A percentile compares a stretch with the other conserved stretches of the same genome.
Evolutionary conservation across 768 basidiomycete genomes (phyloP).

Genomic region (Pisolithus orientalis): DNA sequence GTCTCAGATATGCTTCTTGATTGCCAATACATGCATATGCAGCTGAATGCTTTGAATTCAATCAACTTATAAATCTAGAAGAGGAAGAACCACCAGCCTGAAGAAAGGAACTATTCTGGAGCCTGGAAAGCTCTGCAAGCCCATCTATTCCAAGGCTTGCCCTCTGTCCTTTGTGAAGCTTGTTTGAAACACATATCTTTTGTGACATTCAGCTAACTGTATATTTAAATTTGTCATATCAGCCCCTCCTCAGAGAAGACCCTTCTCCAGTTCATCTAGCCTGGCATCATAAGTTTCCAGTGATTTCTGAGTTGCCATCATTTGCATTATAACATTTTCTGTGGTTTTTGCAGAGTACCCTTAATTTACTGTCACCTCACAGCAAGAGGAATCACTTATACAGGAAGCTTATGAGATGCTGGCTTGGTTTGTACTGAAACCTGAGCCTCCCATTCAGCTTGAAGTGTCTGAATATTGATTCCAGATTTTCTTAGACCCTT

Average conservation of each 20-base stretch:
- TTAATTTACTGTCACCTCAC: too few relatives aligned
- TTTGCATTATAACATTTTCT: background rate
- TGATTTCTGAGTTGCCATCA: background rate
- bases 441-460: constrained; percentile 14
- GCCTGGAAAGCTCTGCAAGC: background rate
- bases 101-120: constrained; percentile 9
- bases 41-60: too few relatives aligned
- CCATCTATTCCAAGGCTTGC: too few relatives aligned
- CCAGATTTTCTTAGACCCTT: background rate
- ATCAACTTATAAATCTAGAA: too few relatives aligned
- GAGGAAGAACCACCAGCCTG: background rate
- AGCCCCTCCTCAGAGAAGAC: background rate
- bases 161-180: background rate
- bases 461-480: background rate
- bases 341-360: background rate
- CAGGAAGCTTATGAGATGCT: background rate
- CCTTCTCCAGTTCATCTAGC: constrained; percentile 4
- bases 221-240: background rate
- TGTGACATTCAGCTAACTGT: background rate
- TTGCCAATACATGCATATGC: too few relatives aligned
- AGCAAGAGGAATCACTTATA: background rate
- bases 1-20: too few relatives aligned
- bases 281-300: background rate
- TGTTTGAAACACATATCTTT: background rate
- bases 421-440: constrained; percentile 14